Evolutionary conservation across 495 filamentous ascomycete genomes (phyloP).

Genomic region (Apodospora peruviana): DNA sequence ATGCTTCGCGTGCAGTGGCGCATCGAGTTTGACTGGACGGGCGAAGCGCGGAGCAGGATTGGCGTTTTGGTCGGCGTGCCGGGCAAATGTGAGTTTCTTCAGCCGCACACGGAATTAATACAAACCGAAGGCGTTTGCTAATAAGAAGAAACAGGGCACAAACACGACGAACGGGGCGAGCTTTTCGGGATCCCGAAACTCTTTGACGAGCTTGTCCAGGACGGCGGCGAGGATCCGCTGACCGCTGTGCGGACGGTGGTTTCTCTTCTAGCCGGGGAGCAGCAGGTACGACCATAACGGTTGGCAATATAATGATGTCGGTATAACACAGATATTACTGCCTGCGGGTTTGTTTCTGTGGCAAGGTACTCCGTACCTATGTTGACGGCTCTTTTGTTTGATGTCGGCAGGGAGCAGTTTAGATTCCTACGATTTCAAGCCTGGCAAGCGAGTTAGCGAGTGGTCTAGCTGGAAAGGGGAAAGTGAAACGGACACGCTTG

Average conservation of each 20-base stretch:
- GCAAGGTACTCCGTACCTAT: too few relatives aligned
- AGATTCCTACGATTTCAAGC: too few relatives aligned
- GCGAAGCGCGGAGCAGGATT: conserved; percentile 52
- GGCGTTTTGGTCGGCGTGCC: conserved; percentile 40
- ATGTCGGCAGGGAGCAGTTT: too few relatives aligned
- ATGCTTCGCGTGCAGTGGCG: conserved; percentile 46
- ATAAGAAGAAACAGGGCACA: conserved; percentile 40
- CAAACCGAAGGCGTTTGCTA: too few relatives aligned
- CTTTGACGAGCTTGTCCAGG: conserved; percentile 47
- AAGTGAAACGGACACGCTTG: too few relatives aligned
- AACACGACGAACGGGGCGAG: conserved; percentile 40
- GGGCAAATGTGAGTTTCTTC: conserved; percentile 50
- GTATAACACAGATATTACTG: too few relatives aligned
- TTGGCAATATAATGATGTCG: too few relatives aligned
- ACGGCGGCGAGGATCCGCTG: conserved; percentile 42
- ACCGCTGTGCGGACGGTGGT: conserved; percentile 47
- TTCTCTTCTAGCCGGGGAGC: conserved; percentile 42
- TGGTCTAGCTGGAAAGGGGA: too few relatives aligned
- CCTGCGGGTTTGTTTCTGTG: too few relatives aligned
- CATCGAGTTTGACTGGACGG: conserved; percentile 58
- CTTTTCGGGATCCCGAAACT: conserved; percentile 44
- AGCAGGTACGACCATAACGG: background rate
- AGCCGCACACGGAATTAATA: too few relatives aligned
- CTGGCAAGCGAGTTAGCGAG: too few relatives aligned
- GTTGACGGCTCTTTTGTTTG: too few relatives aligned